Evolutionary conservation across 805 yeast species (phyloP).

Genomic region (Nematodospora valgi): DNA sequence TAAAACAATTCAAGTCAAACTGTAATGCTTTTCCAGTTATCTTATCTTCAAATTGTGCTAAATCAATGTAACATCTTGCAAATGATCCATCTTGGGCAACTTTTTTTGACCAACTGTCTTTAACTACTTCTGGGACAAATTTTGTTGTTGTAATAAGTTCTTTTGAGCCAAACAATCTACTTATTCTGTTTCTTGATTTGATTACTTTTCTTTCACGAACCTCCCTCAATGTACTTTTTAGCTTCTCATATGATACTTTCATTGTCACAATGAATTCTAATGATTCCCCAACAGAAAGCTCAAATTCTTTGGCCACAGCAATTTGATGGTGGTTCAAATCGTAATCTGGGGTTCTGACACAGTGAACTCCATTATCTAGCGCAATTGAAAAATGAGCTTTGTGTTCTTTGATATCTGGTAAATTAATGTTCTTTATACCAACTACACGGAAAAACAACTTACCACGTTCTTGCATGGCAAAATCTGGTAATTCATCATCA

Average conservation of each 20-base stretch:
- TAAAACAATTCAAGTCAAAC: slow-evolving; percentile 61
- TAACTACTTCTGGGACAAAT: slow-evolving; percentile 48
- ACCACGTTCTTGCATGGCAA: slow-evolving; percentile 34
- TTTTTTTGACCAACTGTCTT: slow-evolving; percentile 58
- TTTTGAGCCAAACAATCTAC: slow-evolving; percentile 48
- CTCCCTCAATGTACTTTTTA: slow-evolving; percentile 52
- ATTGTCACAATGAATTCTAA: slow-evolving; percentile 69
- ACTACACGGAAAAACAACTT: slow-evolving; percentile 51
- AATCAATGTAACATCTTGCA: slow-evolving; percentile 70
- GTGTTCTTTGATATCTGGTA: slow-evolving; percentile 45
- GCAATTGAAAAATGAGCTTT: slow-evolving; percentile 48
- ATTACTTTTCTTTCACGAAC: slow-evolving; percentile 55
- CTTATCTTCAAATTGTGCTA: slow-evolving; percentile 53
- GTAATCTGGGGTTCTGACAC: slow-evolving; percentile 62
- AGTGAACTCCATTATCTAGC: slow-evolving; percentile 79
- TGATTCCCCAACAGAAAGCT: slow-evolving; percentile 58
- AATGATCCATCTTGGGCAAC: slow-evolving; percentile 88
- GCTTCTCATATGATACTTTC: slow-evolving; percentile 58
- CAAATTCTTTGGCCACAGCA: slow-evolving; percentile 70
- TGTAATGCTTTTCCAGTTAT: slow-evolving; percentile 51
- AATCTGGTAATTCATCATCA: slow-evolving; percentile 2
- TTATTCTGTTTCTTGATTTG: slow-evolving; percentile 39
- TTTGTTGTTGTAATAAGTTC: slow-evolving; percentile 47
- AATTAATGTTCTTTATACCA: slow-evolving; percentile 41
- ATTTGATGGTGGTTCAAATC: slow-evolving; percentile 28